Conservation (phyloP, 768 basidiomycete genomes). For the Mycena albidolilacea region DNA sequence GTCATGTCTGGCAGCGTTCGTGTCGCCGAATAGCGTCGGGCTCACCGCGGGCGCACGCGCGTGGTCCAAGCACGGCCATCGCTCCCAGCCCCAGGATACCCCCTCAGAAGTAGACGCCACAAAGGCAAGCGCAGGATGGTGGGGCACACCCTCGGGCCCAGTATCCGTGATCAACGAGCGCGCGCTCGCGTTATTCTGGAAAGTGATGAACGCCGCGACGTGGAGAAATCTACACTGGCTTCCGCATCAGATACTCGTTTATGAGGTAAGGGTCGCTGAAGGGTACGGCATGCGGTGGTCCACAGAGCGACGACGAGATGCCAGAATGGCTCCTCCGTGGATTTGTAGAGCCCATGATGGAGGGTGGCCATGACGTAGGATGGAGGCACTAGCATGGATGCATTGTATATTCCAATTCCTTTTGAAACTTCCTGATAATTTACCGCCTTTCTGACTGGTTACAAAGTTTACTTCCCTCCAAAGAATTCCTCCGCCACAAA, state of each 20-base stretch:
- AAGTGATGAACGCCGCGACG: constrained; percentile 64
- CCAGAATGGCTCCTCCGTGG: constrained; percentile 72
- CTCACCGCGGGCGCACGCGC: constrained; percentile 74
- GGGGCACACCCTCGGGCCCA: constrained; percentile 71
- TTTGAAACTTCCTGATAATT: no score
- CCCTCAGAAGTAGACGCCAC: constrained; percentile 13
- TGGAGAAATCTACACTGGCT: constrained; percentile 81
- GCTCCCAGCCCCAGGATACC: constrained; percentile 54
- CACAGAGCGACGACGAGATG: constrained; percentile 38
- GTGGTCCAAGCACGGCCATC: constrained; percentile 77
- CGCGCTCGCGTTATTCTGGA: constrained; percentile 66
- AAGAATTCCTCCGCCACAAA: constrained; percentile 37
- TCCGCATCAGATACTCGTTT: constrained; percentile 73
- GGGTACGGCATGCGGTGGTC: constrained; percentile 78
- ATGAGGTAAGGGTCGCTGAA: constrained; percentile 70
- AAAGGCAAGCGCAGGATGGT: constrained; percentile 61
- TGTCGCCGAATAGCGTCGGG: constrained; percentile 61
- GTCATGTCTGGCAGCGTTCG: constrained; percentile 68
- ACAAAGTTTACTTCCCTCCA: background rate
- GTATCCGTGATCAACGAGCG: constrained; percentile 67
- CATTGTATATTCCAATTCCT: no score
- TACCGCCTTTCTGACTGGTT: no score
- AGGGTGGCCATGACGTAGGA: constrained; percentile 73
- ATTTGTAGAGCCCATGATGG: constrained; percentile 79
- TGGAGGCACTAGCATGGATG: constrained; percentile 64